Percentiles rank a stretch among this genome's conserved stretches.
phyloP scores from a whole-genome alignment of 2,329 filamentous ascomycete genomes.

The Ampelomyces quisqualis region DNA sequence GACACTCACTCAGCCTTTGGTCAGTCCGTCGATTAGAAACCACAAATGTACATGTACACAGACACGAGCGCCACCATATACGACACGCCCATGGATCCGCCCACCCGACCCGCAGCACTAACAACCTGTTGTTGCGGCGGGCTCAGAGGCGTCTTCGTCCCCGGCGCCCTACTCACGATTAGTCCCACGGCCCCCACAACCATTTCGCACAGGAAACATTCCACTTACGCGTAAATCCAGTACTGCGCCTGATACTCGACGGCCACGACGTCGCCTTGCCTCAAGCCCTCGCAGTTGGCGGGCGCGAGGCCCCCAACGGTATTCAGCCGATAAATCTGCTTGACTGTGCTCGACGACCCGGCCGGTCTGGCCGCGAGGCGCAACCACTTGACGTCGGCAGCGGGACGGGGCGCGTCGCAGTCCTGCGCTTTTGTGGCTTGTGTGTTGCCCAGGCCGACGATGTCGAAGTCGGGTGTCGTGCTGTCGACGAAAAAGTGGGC shows the following conservation, averaged over 20 bases:
- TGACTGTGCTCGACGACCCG: constrained; percentile 50
- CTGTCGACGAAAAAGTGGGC: constrained; percentile 76
- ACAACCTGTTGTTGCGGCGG: background rate
- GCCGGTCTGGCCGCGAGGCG: constrained; percentile 57
- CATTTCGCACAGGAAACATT: too few species aligned
- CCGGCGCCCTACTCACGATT: background rate
- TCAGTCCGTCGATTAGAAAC: background rate
- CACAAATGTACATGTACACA: constrained; percentile 1
- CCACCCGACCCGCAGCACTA: background rate
- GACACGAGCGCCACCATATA: background rate
- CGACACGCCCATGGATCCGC: background rate
- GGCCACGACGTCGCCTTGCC: constrained; percentile 55
- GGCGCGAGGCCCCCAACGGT: constrained; percentile 80
- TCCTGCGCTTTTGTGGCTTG: constrained; percentile 65
- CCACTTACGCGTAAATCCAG: constrained; percentile 54
- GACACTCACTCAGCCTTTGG: too few species aligned
- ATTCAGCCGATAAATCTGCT: constrained; percentile 77
- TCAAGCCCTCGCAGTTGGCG: constrained; percentile 61
- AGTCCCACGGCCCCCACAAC: too few species aligned
- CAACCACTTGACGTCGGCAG: constrained; percentile 71
- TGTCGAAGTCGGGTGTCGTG: constrained; percentile 78
- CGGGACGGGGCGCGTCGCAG: constrained; percentile 62
- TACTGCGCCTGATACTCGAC: constrained; percentile 86
- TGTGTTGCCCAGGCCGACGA: constrained; percentile 66
- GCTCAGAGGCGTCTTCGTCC: background rate